A percentile compares a stretch with the other conserved stretches of the same genome.
These are phyloP conservation scores for Malus asiatica DNA, from an alignment of 306 rosid species.

Conservation along the genomic window DNA sequence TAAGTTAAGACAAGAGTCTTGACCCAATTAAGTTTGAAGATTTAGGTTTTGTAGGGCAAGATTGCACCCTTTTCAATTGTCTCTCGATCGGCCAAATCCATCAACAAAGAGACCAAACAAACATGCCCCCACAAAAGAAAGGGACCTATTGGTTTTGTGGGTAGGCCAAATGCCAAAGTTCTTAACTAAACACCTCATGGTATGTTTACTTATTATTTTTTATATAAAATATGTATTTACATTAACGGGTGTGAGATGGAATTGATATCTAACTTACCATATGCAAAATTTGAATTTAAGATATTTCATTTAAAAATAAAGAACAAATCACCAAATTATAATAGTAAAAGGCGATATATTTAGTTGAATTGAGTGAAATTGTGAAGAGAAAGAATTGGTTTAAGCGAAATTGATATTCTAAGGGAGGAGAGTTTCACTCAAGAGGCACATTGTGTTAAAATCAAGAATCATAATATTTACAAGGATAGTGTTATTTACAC, in stretches of 20 bases:
- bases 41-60: constrained; percentile 2
- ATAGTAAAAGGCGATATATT: too few species aligned
- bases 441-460: neutral
- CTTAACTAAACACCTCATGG: constrained; percentile 3
- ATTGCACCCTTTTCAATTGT: neutral
- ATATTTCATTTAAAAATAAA: too few species aligned
- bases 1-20: constrained; percentile 13
- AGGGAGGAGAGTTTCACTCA: neutral
- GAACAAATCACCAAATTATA: too few species aligned
- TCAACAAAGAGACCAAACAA: neutral
- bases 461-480: too few species aligned
- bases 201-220: too few species aligned
- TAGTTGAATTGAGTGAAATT: too few species aligned
- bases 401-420: neutral
- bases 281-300: too few species aligned
- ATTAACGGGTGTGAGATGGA: too few species aligned
- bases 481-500: too few species aligned
- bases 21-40: neutral
- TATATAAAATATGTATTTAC: too few species aligned
- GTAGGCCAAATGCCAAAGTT: constrained; percentile 11
- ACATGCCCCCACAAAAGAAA: constrained; percentile 13
- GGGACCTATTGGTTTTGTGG: constrained; percentile 17
- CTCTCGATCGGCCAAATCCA: neutral
- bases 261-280: too few species aligned
- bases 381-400: too few species aligned